Conservation (phyloP, 78 protist genomes). For the Reticulomyxa filosa region DNA sequence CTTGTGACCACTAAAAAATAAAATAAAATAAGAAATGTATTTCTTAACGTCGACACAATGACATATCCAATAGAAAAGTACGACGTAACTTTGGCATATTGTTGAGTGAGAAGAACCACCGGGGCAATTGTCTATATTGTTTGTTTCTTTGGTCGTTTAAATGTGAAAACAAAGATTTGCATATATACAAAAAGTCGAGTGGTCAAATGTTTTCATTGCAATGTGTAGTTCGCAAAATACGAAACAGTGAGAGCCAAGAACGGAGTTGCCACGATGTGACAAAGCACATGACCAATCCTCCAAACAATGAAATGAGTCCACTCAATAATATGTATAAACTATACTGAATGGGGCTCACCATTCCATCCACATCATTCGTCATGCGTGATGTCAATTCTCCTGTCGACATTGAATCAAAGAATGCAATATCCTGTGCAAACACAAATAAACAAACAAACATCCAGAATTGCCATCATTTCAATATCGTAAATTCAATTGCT, state of each 20-base stretch:
- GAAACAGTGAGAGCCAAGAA: not conserved
- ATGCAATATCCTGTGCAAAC: not conserved
- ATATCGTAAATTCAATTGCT: no score
- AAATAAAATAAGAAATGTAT: no score
- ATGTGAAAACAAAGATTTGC: no score
- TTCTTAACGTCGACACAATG: no score
- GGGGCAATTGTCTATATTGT: no score
- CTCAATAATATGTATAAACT: not conserved
- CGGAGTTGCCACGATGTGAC: not conserved
- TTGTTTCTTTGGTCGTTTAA: no score
- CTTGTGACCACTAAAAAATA: not conserved
- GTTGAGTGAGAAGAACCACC: not conserved
- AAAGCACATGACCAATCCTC: not conserved
- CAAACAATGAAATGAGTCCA: not conserved
- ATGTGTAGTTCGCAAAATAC: no score
- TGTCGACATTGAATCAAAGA: not conserved
- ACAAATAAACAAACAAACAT: no score
- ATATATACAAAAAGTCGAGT: no score
- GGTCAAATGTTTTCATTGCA: no score
- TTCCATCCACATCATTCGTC: not conserved
- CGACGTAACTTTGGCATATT: not conserved
- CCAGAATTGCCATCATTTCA: no score
- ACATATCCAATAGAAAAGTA: no score
- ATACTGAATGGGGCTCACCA: not conserved
- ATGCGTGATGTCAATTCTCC: not conserved